A percentile compares a stretch with the other conserved stretches of the same genome.
Evolutionary conservation across 495 filamentous ascomycete species (phyloP).

Genomic region (Oleoguttula mirabilis): DNA sequence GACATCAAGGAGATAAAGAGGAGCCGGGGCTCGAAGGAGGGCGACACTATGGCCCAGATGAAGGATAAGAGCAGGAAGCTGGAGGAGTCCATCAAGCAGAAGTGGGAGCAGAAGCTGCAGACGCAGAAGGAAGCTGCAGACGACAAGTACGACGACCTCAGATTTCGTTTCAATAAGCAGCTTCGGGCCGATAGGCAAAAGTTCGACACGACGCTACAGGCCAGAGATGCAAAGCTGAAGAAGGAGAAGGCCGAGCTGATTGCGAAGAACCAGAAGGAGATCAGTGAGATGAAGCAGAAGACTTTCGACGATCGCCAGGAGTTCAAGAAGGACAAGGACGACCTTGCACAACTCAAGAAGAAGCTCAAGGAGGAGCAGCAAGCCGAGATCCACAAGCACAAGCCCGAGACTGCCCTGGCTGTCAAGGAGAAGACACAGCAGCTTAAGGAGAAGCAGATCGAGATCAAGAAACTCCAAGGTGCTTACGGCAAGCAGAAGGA

Average conservation of each 20-base stretch:
- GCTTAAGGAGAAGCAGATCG: conserved; percentile 14
- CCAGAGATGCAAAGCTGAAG: neutral
- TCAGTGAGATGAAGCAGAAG: neutral
- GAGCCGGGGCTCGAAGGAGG: too few relatives aligned
- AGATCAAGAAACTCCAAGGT: conserved; percentile 20
- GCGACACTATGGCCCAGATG: neutral
- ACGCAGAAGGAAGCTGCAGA: neutral
- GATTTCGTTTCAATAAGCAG: neutral
- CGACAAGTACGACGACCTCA: neutral
- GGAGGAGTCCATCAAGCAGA: conserved; percentile 27
- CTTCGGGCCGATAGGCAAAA: neutral
- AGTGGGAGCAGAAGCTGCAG: conserved; percentile 71
- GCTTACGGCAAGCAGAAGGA: conserved; percentile 17
- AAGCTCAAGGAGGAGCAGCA: conserved; percentile 48
- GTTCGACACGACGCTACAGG: neutral
- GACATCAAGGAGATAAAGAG: neutral
- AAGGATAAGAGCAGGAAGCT: conserved; percentile 58
- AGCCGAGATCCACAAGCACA: conserved; percentile 18
- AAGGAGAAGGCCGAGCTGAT: neutral
- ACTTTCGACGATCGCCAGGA: conserved; percentile 32
- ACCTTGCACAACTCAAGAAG: conserved; percentile 47
- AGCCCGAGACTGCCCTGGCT: conserved; percentile 10
- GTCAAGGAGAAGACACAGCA: conserved; percentile 12
- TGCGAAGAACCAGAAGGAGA: neutral
- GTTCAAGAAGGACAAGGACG: conserved; percentile 50